These are phyloP conservation scores for Vaccinium corymbosum DNA, from an alignment of 148 eudicot genomes.

Conservation along the genomic window DNA sequence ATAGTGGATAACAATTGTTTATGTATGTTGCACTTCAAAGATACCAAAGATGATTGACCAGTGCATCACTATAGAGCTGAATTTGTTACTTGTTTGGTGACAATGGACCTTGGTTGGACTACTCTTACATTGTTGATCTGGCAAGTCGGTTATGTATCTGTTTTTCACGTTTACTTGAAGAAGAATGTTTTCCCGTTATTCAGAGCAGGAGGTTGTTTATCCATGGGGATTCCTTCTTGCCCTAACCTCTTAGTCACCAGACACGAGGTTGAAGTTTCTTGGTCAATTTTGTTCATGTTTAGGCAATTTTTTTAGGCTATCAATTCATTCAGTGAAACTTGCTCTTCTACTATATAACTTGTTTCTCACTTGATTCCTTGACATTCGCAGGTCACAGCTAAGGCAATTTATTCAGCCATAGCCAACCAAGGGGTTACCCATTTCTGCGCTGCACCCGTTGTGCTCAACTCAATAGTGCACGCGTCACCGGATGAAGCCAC, in stretches of 20 bases:
- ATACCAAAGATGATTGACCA: background rate
- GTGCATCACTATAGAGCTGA: background rate
- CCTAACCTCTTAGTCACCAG: background rate
- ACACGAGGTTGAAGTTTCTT: background rate
- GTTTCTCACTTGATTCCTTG: background rate
- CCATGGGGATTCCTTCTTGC: background rate
- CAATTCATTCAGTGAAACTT: background rate
- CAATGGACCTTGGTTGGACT: background rate
- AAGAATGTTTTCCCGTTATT: background rate
- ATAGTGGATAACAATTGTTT: background rate
- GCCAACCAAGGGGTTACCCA: constrained; percentile 73
- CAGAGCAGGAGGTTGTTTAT: background rate
- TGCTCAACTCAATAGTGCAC: constrained; percentile 75
- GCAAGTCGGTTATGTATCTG: background rate
- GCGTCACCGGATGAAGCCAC: constrained; percentile 62
- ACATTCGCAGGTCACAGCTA: constrained; percentile 64
- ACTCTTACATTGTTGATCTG: background rate
- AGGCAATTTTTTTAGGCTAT: background rate
- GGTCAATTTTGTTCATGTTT: background rate
- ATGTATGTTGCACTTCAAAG: background rate
- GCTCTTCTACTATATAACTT: background rate
- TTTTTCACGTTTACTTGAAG: background rate
- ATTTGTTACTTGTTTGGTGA: background rate
- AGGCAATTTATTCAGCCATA: constrained; percentile 74
- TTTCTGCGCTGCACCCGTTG: constrained; percentile 96